Base-by-base conservation (phyloP, 2,329 filamentous ascomycete genomes). In the Arthrinium puccinioides region DNA sequence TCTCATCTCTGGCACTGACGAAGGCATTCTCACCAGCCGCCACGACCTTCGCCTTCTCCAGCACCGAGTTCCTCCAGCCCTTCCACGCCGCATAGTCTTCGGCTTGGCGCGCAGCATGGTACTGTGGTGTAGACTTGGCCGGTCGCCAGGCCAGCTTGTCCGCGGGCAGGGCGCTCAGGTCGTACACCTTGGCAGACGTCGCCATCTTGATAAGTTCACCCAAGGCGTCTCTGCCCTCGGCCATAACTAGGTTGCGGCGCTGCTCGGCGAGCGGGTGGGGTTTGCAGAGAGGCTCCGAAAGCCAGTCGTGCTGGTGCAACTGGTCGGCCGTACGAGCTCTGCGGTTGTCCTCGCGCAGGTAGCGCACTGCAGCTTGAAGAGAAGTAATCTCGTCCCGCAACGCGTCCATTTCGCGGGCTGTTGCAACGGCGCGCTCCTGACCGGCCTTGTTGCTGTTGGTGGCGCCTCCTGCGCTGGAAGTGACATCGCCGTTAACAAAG, bases 321-420 rank as follows among this genome's bases (percentile, higher is more conserved):
- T 78, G 69, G 52, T 81, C 76, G 13, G 62, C 66, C 33, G 76
- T 59, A 14, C 81, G 70, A 1, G 79, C 74, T 4, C 78, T 73
- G 28, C 70, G 67, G 57, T 77, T 84, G 50, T 86, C 81, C 46
- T 82, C 75, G 19, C 80, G 70, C 21, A 87, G 66, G 56, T 79
- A 84, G 9, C 79, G 71, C 31, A 86, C 76, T 2, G 81, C 79
- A 2, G 75, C 72, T 53, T 85, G 72, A 39, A 84, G 59, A 47
- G 67, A 69, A 38, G 69, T 70, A 49, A 88, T 79, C 42, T 90
- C 81, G 47, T 72, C 71, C 57, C 81, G 79, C 47, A 89, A 74
- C 9, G 68, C 67, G 46, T 88, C 82, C 62, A 88, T 80, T 57
- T 90, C 83, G 37, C 79, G 74, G 20, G 79, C 79, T 2, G 79